A percentile compares a stretch with the other conserved stretches of the same genome.
These are phyloP conservation scores for Dendrobium huoshanense DNA, from an alignment of 106 monocot species.

Conservation along the genomic window DNA sequence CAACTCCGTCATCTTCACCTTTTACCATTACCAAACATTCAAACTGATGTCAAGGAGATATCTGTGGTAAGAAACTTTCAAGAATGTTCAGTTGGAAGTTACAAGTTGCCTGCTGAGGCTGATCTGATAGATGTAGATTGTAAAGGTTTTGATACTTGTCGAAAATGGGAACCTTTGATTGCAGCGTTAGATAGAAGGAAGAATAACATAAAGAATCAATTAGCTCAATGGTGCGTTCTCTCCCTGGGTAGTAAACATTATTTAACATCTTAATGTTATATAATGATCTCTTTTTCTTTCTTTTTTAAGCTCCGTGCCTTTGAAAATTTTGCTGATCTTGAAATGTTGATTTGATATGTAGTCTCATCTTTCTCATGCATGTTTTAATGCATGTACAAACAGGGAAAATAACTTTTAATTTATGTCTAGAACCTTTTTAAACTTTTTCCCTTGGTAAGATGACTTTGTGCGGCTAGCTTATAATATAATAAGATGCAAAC, in stretches of 20 bases:
- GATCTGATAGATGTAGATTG: neutral
- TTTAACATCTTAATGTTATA: neutral
- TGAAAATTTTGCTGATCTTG: neutral
- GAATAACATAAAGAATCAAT: constrained; percentile 31
- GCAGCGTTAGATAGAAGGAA: constrained; percentile 42
- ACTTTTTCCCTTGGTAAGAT: neutral
- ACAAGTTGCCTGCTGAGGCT: neutral
- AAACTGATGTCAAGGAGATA: constrained; percentile 11
- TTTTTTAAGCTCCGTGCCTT: neutral
- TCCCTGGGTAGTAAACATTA: neutral
- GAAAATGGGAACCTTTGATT: constrained; percentile 53
- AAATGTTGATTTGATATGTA: neutral
- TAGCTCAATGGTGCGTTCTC: constrained; percentile 58
- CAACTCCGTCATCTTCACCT: constrained; percentile 74
- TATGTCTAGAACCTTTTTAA: neutral
- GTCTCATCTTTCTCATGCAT: neutral
- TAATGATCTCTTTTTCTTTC: neutral
- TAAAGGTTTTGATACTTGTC: constrained; percentile 22
- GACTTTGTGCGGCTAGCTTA: neutral
- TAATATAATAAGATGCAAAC: neutral
- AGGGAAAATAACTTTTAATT: neutral
- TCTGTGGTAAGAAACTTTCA: constrained; percentile 12
- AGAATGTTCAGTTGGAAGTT: constrained; percentile 14
- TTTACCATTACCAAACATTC: constrained; percentile 49
- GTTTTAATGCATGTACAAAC: neutral